These are phyloP conservation scores for Sporothrix humicola DNA, from an alignment of 2,329 filamentous ascomycete species.

Conservation along the genomic window DNA sequence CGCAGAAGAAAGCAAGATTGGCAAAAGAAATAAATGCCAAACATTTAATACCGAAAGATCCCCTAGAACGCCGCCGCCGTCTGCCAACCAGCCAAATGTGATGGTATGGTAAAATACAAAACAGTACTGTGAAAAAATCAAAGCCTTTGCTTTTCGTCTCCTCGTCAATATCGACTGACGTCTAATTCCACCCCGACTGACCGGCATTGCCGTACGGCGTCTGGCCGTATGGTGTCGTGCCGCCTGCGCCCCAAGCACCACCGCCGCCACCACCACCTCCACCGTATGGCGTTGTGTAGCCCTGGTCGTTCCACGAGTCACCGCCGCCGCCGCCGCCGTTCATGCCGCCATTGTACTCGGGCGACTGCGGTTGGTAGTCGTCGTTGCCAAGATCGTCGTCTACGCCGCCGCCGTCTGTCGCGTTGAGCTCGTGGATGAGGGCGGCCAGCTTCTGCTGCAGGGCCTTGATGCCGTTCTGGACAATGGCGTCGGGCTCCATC, in stretches of 20 bases:
- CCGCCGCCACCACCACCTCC: slow-evolving; percentile 62
- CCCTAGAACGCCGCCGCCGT: slow-evolving; percentile 28
- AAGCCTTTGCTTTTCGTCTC: not conserved
- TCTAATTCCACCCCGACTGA: slow-evolving; percentile 56
- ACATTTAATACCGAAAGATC: slow-evolving; percentile 2
- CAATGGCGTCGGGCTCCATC: slow-evolving; percentile 86
- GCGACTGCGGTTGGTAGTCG: slow-evolving; percentile 68
- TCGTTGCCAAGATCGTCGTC: slow-evolving; percentile 51
- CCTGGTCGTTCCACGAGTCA: slow-evolving; percentile 63
- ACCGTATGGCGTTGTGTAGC: slow-evolving; percentile 70
- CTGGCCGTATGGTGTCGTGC: slow-evolving; percentile 53
- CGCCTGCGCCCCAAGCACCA: slow-evolving; percentile 68
- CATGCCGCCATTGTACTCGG: slow-evolving; percentile 66
- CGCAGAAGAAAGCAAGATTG: not conserved
- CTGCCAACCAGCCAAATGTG: slow-evolving; percentile 18
- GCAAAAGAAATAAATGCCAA: not conserved
- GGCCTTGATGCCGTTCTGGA: slow-evolving; percentile 85
- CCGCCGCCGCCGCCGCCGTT: slow-evolving; percentile 43
- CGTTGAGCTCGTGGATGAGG: slow-evolving; percentile 62
- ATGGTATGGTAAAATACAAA: slow-evolving; percentile 21
- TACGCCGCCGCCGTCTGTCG: slow-evolving; percentile 51
- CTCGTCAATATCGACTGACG: not conserved
- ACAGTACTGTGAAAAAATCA: slow-evolving; percentile 22
- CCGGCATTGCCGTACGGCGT: slow-evolving; percentile 58
- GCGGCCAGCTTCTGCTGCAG: slow-evolving; percentile 88